Base-by-base conservation (phyloP, 1,284 basidiomycete genomes). In the Pseudozyma tsukubaensis region DNA sequence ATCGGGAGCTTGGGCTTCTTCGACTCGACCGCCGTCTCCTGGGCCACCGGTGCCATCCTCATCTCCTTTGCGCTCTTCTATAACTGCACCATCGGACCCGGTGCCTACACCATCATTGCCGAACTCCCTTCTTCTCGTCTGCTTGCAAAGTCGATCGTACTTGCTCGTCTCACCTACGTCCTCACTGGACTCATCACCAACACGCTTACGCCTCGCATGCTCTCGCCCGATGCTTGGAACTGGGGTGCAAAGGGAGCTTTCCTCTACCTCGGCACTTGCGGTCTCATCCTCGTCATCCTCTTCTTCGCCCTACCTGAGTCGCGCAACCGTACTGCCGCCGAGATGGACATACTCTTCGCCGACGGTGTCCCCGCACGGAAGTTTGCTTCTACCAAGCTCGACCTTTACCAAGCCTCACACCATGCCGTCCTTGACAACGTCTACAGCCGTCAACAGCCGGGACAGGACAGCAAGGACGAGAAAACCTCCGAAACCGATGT, bases 111-210 rank as follows among this genome's bases (percentile, higher is more conserved):
- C 43, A 82, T 88, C 53, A 86, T 88, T 12, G 85, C 86, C 16
- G 87, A 88, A 63, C 79, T 87, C 34, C 83, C 86, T 0, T 86
- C 87, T n/a, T 85, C 86, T 24, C 84, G 87, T 11, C 84, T 88
- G 3, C 81, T 86, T 9, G 85, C 86, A 72, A 89, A 89, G 85
- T 87, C 88, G 0, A 86, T 88, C 68, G 88, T 86, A 1, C 83
- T 89, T 24, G 86, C 86, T 24, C 85, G 88, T 56, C 85, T 85
- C 61, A 71, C 83, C 9, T 87, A 87, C 83, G 86, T 86, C 69
- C 34, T 77, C n/a, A 72, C 50, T 0, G 52, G 71, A 7, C 64
- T 79, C 52, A 64, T 83, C 34, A 84, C 86, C 73, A 87, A 87
- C 72, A 83, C 86, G 59, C 79, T 86, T 53, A 84, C 85, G 21